Evolutionary conservation across 305 asterid species (phyloP).

Genomic region (Solanum hybrid): DNA sequence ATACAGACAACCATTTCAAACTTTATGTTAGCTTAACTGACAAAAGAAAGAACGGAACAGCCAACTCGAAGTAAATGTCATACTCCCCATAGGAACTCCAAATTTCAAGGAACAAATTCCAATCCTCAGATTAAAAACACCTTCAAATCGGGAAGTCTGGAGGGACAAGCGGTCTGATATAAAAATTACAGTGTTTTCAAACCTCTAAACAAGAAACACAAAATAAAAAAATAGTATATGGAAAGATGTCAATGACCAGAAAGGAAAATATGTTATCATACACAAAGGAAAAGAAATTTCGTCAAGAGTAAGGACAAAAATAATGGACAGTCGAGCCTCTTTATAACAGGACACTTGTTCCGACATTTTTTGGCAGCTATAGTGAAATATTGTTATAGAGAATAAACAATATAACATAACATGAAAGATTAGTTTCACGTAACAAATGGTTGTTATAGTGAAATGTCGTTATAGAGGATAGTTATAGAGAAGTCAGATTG

Average conservation of each 20-base stretch:
- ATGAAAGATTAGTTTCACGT: neutral
- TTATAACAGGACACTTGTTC: neutral
- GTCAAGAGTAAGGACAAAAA: neutral
- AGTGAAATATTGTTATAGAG: neutral
- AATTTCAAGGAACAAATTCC: neutral
- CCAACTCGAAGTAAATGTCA: neutral
- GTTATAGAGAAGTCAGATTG: neutral
- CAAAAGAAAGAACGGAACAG: neutral
- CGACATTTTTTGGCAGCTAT: neutral
- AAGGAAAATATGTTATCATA: neutral
- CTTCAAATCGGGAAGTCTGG: neutral
- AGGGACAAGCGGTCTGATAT: neutral
- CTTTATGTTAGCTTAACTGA: neutral
- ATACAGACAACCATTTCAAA: neutral
- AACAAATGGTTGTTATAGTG: neutral
- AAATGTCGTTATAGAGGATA: neutral
- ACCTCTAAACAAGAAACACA: neutral
- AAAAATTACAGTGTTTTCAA: neutral
- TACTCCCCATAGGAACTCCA: neutral
- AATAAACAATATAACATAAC: neutral
- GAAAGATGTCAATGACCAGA: neutral
- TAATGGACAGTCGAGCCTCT: neutral
- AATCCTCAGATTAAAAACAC: neutral
- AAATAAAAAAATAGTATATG: neutral
- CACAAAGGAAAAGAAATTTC: neutral